Base-by-base conservation (phyloP, 306 rosid species). In the Vigna mungo region DNA sequence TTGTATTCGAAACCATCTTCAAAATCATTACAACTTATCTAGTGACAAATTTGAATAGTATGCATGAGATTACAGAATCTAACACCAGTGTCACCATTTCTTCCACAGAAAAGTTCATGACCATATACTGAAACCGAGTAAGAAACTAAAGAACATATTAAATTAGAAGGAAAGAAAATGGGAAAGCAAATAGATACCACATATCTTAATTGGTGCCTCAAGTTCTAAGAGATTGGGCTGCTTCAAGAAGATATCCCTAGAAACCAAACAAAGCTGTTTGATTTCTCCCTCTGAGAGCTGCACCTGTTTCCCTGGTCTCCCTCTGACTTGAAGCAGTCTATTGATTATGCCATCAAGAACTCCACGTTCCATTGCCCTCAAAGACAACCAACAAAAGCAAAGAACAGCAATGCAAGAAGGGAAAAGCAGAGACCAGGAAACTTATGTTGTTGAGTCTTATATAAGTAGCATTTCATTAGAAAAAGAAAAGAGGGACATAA, bases 191-290 rank as follows among this genome's bases (percentile, higher is more conserved):
- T 23, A 43, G 14, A 56, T 80, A 84, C 87, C 84, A 58, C 84
- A 81, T 60, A 81, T 85, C 75, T 78, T 85, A 72, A 85, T 78
- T 18, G 88, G 88, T 36, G 85, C 81, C 68, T 77, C 83, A 5
- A 85, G 75, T 53, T 74, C 83, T 64, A 85, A 60, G 2, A 85
- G 61, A 74, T 68, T 78, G 68, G 88, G 88, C 18, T 85, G 88
- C 32, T 44, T 76, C 78, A 81, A 59, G 47, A 85, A 78, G 66
- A 81, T 51, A 25, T 85, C 78, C 62, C 67, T 81, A 23, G 88
- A 81, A 1, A 74, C 83, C 62, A 39, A 3, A 43, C 88, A 85
- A 61, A 85, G 88, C 13, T 81, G 81, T 16, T 43, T 82, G 67
- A 85, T 85, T 54, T 85, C 85, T 17, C 56, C 18, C 75, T 81